Evolutionary conservation across 345 rosid genomes (phyloP), one percentile per base, ranked within the genome.

Genomic region (Rubroshorea leprosula): DNA sequence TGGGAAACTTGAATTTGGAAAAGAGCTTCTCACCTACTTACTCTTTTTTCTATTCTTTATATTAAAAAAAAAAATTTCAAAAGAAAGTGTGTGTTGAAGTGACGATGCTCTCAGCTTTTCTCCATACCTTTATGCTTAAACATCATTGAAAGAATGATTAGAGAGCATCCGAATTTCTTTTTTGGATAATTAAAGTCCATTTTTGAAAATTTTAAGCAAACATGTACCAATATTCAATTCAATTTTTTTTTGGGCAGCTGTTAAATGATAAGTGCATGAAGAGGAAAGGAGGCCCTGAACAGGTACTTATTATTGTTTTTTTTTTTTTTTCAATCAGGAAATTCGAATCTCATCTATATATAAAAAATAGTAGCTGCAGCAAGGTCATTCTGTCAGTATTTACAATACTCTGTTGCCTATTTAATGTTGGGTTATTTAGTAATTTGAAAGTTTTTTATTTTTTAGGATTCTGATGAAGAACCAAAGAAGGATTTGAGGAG

Each of bases 401-500:
- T n/a, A n/a, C n/a, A n/a, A n/a, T n/a, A n/a, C n/a, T n/a, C n/a
- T n/a, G n/a, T n/a, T n/a, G n/a, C n/a, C n/a, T n/a, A n/a, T n/a
- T n/a, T n/a, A n/a, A n/a, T n/a, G n/a, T n/a, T n/a, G n/a, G n/a
- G n/a, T n/a, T n/a, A n/a, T n/a, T n/a, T n/a, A n/a, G n/a, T n/a
- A n/a, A n/a, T n/a, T n/a, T n/a, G n/a, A n/a, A n/a, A n/a, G n/a
- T 20, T 8, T 54, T 14, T 14, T 2, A 44, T 44, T 2, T 11
- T 53, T 17, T 44, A 78, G 78, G 81, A 77, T 50, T 53, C 67
- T 46, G 49, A 67, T 44, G 83, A 82, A 56, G 87, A 73, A 51
- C 55, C 72, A 31, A 70, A 78, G 73, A 82, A 69, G 72, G 95
- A 89, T 64, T 79, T 93, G 67, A 85, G 84, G 82, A 87, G 95